Evolutionary conservation across 2,329 filamentous ascomycete genomes (phyloP).

Genomic region (Colletotrichum echinochloae): DNA sequence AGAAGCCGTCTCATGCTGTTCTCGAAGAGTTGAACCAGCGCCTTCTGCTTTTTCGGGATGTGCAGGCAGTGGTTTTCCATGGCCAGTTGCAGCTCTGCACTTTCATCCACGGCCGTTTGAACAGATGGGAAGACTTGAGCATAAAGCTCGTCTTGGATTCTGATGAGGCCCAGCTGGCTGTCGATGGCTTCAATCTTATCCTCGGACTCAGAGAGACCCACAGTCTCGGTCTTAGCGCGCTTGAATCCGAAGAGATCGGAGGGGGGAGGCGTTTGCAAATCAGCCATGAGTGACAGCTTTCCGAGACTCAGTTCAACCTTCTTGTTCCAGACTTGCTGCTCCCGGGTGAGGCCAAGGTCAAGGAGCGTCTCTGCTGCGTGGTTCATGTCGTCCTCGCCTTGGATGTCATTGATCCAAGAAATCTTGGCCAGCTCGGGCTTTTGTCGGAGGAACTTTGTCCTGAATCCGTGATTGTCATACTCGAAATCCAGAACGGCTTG

Average conservation of each 20-base stretch:
- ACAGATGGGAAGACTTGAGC: constrained; percentile 76
- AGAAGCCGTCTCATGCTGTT: constrained; percentile 78
- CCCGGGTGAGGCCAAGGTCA: constrained; percentile 75
- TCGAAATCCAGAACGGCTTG: constrained; percentile 78
- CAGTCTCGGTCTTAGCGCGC: constrained; percentile 53
- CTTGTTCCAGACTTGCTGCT: constrained; percentile 90
- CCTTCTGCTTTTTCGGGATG: constrained; percentile 69
- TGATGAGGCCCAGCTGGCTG: constrained; percentile 74
- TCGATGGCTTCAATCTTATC: constrained; percentile 66
- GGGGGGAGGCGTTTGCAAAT: constrained; percentile 53
- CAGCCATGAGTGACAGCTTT: constrained; percentile 82
- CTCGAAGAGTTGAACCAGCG: constrained; percentile 78
- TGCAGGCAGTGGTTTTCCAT: constrained; percentile 73
- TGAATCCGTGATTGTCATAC: constrained; percentile 74
- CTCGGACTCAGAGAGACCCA: constrained; percentile 55
- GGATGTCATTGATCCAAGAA: constrained; percentile 94
- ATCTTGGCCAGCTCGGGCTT: constrained; percentile 80
- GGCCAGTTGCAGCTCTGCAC: constrained; percentile 81
- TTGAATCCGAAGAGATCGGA: constrained; percentile 44
- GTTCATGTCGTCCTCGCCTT: constrained; percentile 79
- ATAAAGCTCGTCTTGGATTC: constrained; percentile 84
- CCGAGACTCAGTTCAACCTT: constrained; percentile 92
- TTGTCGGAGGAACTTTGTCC: constrained; percentile 83
- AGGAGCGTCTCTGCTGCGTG: constrained; percentile 79
- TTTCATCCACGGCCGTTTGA: constrained; percentile 79